These are phyloP conservation scores for Fragilaria crotonensis DNA, from an alignment of 108 stramenopile species.

Conservation along the genomic window DNA sequence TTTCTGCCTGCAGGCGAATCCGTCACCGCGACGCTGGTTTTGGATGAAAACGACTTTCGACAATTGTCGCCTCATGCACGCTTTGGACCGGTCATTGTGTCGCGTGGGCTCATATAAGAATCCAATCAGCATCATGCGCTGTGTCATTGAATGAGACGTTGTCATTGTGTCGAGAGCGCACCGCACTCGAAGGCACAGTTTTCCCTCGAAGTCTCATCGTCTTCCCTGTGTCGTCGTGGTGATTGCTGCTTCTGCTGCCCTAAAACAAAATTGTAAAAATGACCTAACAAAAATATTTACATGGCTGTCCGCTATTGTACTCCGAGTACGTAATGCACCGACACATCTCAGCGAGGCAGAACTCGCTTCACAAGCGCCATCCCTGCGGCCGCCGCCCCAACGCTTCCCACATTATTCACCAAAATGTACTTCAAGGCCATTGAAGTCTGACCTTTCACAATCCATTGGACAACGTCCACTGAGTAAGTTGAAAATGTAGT, in stretches of 20 bases:
- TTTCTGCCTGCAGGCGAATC: slow-evolving; percentile 48
- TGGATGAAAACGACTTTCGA: slow-evolving; percentile 54
- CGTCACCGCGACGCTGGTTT: slow-evolving; percentile 31
- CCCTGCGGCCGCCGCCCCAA: slow-evolving; percentile 55
- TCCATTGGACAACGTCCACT: slow-evolving; percentile 56
- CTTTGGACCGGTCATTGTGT: slow-evolving; percentile 75
- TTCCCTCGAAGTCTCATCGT: too few species aligned
- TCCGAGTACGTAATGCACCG: slow-evolving; percentile 5
- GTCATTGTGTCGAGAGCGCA: too few species aligned
- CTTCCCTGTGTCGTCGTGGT: too few species aligned
- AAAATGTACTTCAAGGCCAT: slow-evolving; percentile 48
- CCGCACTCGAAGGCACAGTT: too few species aligned
- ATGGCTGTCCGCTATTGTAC: not conserved
- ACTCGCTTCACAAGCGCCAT: slow-evolving; percentile 45
- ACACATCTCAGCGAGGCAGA: too few species aligned
- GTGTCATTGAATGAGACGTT: too few species aligned
- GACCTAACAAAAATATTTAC: not conserved
- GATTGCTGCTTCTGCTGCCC: too few species aligned
- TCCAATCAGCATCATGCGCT: too few species aligned
- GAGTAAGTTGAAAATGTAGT: slow-evolving; percentile 74
- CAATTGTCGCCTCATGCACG: slow-evolving; percentile 62
- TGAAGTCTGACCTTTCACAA: slow-evolving; percentile 34
- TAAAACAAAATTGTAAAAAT: not conserved
- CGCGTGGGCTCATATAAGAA: slow-evolving; percentile 69
- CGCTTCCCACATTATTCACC: slow-evolving; percentile 59